These are phyloP conservation scores for Novymonas esmeraldas DNA, from an alignment of 208 protist species.

Conservation along the genomic window DNA sequence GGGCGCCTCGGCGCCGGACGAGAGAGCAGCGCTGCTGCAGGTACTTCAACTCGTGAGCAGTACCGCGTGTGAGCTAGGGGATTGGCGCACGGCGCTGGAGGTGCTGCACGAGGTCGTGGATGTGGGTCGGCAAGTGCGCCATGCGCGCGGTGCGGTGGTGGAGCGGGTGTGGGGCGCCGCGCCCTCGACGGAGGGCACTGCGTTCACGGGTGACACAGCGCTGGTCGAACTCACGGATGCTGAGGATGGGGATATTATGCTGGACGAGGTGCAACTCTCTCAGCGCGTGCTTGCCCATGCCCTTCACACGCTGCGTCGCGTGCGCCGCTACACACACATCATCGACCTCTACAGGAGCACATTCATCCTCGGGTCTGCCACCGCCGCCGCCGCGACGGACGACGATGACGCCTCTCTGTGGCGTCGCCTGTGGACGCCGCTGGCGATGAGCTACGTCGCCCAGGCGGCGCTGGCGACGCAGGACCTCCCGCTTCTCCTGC, in stretches of 20 bases:
- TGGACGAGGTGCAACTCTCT: slow-evolving; percentile 21
- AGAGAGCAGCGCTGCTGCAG: slow-evolving; percentile 24
- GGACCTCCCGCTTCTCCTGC: slow-evolving; percentile 50
- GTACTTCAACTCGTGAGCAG: slow-evolving; percentile 29
- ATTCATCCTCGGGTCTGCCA: too few species aligned
- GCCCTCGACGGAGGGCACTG: background rate
- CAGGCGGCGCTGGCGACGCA: slow-evolving; percentile 59
- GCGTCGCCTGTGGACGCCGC: slow-evolving; percentile 41
- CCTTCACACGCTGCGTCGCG: slow-evolving; percentile 55
- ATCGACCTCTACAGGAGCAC: slow-evolving; percentile 28
- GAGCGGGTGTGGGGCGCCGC: slow-evolving; percentile 16
- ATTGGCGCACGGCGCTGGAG: slow-evolving; percentile 47
- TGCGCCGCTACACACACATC: slow-evolving; percentile 50
- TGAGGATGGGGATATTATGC: background rate
- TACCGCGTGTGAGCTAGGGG: slow-evolving; percentile 48
- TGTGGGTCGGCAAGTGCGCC: slow-evolving; percentile 22
- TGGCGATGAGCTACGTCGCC: slow-evolving; percentile 47
- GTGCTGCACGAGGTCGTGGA: slow-evolving; percentile 36
- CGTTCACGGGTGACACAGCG: background rate
- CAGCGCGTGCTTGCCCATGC: slow-evolving; percentile 45
- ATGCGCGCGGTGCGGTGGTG: background rate
- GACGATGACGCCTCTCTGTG: slow-evolving; percentile 23
- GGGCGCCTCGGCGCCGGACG: slow-evolving; percentile 3
- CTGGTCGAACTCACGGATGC: background rate
- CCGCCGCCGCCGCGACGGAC: background rate